Percentiles rank a stretch among this genome's conserved stretches.
Evolutionary conservation across 805 yeast genomes (phyloP).

Genomic region (Schwanniomyces pseudopolymorphus): DNA sequence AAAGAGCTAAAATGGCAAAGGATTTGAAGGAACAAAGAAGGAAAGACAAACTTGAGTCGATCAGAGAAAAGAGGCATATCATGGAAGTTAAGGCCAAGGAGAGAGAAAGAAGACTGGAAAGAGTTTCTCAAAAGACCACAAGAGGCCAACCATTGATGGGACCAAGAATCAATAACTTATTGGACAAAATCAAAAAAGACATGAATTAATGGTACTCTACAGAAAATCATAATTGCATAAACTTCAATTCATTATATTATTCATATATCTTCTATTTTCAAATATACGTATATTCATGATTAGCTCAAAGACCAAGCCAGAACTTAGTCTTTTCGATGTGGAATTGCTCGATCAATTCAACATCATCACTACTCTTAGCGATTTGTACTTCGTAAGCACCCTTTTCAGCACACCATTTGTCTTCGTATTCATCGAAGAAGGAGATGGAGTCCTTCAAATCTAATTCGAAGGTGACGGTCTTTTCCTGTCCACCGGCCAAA

Average conservation of each 20-base stretch:
- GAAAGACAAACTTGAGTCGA: conserved; percentile 35
- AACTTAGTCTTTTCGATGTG: conserved; percentile 5
- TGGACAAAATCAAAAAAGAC: conserved; percentile 71
- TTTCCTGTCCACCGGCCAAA: conserved; percentile 16
- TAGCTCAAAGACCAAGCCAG: conserved; percentile 2
- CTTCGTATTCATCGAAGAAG: conserved; percentile 27
- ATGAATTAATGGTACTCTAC: conserved; percentile 7
- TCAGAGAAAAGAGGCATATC: conserved; percentile 35
- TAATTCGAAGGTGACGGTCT: conserved; percentile 14
- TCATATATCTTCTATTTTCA: background rate
- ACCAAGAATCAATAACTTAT: conserved; percentile 73
- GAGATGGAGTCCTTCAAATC: conserved; percentile 26
- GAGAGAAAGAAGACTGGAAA: conserved; percentile 43
- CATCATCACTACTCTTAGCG: conserved; percentile 21
- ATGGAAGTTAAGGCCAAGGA: conserved; percentile 39
- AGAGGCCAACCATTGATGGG: conserved; percentile 91
- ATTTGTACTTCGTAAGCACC: conserved; percentile 24
- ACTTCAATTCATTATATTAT: background rate
- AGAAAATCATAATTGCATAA: conserved; percentile 1
- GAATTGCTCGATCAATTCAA: conserved; percentile 6
- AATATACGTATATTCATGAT: background rate
- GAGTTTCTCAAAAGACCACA: conserved; percentile 51
- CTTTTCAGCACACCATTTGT: conserved; percentile 25
- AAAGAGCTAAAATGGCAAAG: conserved; percentile 44
- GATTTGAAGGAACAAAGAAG: conserved; percentile 46